A percentile compares a stretch with the other conserved stretches of the same genome.
phyloP scores from a whole-genome alignment of 1,284 basidiomycete genomes.

The Porogramme epimiltina region DNA sequence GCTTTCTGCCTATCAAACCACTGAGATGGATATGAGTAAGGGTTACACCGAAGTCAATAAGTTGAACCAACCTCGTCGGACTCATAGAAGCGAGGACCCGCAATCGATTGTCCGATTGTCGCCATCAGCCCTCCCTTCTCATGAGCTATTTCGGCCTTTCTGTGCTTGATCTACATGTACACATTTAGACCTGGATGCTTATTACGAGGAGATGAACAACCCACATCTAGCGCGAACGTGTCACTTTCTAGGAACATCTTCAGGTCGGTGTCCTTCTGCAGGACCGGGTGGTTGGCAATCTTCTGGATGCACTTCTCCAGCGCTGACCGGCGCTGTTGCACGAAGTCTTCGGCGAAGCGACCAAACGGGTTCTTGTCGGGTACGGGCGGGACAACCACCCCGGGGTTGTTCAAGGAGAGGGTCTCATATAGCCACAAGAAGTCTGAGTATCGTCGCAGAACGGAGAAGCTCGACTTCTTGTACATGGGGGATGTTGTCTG shows the following conservation, averaged over 20 bases:
- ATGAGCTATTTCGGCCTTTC: conserved; percentile 74
- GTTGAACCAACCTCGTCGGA: conserved; percentile 75
- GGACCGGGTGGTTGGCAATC: conserved; percentile 84
- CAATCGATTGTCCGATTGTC: conserved; percentile 74
- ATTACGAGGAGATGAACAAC: conserved; percentile 28
- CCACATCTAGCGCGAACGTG: conserved; percentile 78
- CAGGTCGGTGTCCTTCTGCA: conserved; percentile 84
- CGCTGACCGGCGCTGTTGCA: conserved; percentile 80
- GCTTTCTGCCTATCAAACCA: conserved; percentile 92
- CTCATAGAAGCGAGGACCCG: conserved; percentile 89
- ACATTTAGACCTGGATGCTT: too few species aligned
- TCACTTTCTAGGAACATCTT: conserved; percentile 89
- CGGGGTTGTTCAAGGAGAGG: conserved; percentile 90
- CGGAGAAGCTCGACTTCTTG: conserved; percentile 83
- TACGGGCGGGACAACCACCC: conserved; percentile 94
- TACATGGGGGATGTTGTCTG: conserved; percentile 85
- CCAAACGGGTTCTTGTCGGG: conserved; percentile 95
- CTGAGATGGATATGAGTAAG: conserved; percentile 35
- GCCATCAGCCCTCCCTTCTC: conserved; percentile 81
- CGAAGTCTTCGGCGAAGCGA: conserved; percentile 87
- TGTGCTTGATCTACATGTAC: conserved; percentile 75
- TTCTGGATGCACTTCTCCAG: conserved; percentile 91
- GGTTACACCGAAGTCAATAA: neutral
- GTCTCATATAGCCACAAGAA: conserved; percentile 97
- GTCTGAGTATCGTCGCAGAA: conserved; percentile 93